Evolutionary conservation across 192 early-diverging fungal genomes (phyloP).

Genomic region (Rhizoclosmatium sp.): DNA sequence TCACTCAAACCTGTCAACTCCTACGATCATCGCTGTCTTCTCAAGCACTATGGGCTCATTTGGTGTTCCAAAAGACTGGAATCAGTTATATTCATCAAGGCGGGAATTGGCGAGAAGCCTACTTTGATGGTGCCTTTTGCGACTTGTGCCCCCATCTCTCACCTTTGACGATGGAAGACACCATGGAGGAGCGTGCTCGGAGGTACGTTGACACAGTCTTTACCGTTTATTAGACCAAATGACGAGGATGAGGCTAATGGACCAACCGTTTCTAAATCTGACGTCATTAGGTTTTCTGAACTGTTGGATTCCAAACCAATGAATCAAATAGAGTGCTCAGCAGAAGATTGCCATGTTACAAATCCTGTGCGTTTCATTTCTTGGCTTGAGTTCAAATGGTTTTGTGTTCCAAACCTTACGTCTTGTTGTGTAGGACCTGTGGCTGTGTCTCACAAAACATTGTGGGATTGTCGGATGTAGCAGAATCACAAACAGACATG

Average conservation of each 20-base stretch:
- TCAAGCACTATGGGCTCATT: not conserved
- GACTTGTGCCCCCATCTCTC: not conserved
- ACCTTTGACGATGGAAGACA: not conserved
- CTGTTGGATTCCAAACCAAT: not conserved
- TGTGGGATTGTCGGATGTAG: not conserved
- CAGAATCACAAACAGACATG: not conserved
- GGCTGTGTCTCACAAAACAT: not conserved
- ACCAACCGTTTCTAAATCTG: not conserved
- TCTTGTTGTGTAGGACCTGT: not conserved
- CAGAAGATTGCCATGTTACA: not conserved
- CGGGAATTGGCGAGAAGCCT: not conserved
- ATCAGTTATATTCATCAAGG: slow-evolving; percentile 5
- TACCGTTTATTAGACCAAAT: not conserved
- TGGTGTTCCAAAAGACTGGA: not conserved
- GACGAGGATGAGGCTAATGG: not conserved
- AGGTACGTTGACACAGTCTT: not conserved
- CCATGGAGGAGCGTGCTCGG: not conserved
- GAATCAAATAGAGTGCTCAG: not conserved
- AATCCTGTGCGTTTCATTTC: not conserved
- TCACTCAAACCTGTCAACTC: not conserved
- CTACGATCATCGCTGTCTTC: not conserved
- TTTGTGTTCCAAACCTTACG: too few species aligned
- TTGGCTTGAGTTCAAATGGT: not conserved
- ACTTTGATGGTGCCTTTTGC: not conserved
- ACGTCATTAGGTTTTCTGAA: not conserved